Evolutionary conservation across 106 monocot species (phyloP), one percentile per base, ranked within the genome.

Genomic region (Agapanthus africanus): DNA sequence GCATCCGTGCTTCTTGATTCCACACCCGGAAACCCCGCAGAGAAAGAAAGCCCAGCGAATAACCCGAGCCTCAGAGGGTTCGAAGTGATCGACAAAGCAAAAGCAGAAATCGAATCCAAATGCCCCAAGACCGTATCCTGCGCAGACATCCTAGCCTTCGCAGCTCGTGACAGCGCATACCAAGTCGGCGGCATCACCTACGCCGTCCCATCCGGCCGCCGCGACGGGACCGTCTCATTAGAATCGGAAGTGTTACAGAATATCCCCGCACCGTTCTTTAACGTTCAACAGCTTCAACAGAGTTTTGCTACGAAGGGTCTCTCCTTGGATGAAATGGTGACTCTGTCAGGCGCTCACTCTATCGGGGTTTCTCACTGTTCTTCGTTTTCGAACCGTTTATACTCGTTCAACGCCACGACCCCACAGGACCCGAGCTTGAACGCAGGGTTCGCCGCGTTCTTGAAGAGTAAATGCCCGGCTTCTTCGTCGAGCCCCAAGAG

Each of bases 111-210:
- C 37, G 84, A 85, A 50, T 59, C 66, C 5, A 27, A 11, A 30
- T 84, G 84, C 65, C 79, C 76, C 34, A 18, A 32, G 32, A 70
- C 56, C n/a, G 79, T 84, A 35, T 84, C 84, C 30, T 84, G 84
- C 66, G 69, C 84, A 21, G 84, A 84, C 67, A 71, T 84, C 70
- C 37, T 84, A 27, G 74, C 84, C 59, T 84, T 84, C 47, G 84
- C 80, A 6, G 77, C 84, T 35, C 81, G 85, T 21, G 85, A 85
- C 68, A 36, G 67, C 35, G 32, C 71, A 26, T 14, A 9, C 31
- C 42, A 75, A 14, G 28, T 78, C 37, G 80, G 84, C 49, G 59
- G 65, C 65, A 50, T 79, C 14, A 65, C 63, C 50, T 85, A 76
- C 54, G 25, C 15, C 23, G 78, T 85, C 21, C 85, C 75, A 13